phyloP scores from a whole-genome alignment of 148 eudicot genomes.

The Dianthus caryophyllus region DNA sequence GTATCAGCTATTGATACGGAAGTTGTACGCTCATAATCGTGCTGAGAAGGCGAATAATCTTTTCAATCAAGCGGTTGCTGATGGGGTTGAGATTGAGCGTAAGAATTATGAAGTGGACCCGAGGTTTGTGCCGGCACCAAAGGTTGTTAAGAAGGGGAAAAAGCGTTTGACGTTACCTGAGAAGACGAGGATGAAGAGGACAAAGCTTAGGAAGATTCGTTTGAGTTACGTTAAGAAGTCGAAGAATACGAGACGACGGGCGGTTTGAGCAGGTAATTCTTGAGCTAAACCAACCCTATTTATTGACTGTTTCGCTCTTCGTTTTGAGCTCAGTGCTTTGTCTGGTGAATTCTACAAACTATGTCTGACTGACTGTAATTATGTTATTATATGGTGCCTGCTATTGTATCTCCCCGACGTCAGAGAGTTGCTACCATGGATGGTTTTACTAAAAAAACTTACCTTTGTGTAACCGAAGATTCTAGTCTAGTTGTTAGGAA shows the following conservation, averaged over 20 bases:
- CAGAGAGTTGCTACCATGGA: too few species aligned
- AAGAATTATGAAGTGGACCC: slow-evolving; percentile 75
- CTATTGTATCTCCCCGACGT: too few species aligned
- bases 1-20: slow-evolving; percentile 71
- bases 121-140: slow-evolving; percentile 53
- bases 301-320: background rate
- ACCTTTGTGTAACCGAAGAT: too few species aligned
- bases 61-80: slow-evolving; percentile 60
- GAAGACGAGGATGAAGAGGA: slow-evolving; percentile 42
- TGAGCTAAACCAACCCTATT: too few species aligned
- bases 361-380: too few species aligned
- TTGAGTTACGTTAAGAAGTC: slow-evolving; percentile 61
- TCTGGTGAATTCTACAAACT: background rate
- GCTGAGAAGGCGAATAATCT: slow-evolving; percentile 59
- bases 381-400: too few species aligned
- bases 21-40: slow-evolving; percentile 68
- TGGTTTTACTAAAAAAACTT: too few species aligned
- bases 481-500: too few species aligned
- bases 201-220: slow-evolving; percentile 37
- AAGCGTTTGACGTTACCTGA: slow-evolving; percentile 43
- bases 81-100: slow-evolving; percentile 43
- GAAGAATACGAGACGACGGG: slow-evolving; percentile 35
- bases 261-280: too few species aligned
- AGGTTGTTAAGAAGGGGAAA: slow-evolving; percentile 54
- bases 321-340: background rate